Percentiles rank a stretch among this genome's conserved stretches.
Conservation (phyloP, 495 filamentous ascomycete species). For the Lasiosphaeria ovina region DNA sequence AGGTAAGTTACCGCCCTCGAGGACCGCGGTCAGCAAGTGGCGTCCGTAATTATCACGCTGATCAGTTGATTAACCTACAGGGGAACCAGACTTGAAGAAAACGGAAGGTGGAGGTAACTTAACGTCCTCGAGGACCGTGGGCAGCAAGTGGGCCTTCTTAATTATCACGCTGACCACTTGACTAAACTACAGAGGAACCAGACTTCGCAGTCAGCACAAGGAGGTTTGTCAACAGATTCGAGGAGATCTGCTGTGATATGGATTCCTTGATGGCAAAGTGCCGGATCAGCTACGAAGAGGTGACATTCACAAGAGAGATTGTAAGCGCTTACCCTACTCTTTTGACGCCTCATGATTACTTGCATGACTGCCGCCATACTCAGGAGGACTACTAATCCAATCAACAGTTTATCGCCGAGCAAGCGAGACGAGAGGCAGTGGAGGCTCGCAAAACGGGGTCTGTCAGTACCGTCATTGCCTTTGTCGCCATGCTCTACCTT, state of each 20-base stretch:
- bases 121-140: too few relatives aligned
- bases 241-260: slow-evolving; percentile 13
- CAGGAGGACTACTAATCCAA: neutral
- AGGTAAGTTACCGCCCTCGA: too few relatives aligned
- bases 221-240: slow-evolving; percentile 8
- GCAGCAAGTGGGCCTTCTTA: too few relatives aligned
- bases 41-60: too few relatives aligned
- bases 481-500: slow-evolving; percentile 22
- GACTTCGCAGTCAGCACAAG: neutral
- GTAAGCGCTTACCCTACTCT: too few relatives aligned
- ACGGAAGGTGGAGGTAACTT: too few relatives aligned
- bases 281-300: slow-evolving; percentile 5
- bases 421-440: slow-evolving; percentile 8
- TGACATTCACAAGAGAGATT: slow-evolving; percentile 9
- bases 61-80: too few relatives aligned
- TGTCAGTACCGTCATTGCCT: slow-evolving; percentile 9
- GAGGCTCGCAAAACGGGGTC: neutral
- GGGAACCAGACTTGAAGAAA: too few relatives aligned
- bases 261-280: slow-evolving; percentile 16
- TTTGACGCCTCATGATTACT: neutral
- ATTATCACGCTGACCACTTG: too few relatives aligned
- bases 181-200: too few relatives aligned
- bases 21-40: too few relatives aligned
- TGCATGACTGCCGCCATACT: neutral
- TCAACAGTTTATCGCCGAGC: slow-evolving; percentile 12